These are phyloP conservation scores for Teratosphaeria destructans DNA, from an alignment of 2,329 filamentous ascomycete genomes.

Conservation along the genomic window DNA sequence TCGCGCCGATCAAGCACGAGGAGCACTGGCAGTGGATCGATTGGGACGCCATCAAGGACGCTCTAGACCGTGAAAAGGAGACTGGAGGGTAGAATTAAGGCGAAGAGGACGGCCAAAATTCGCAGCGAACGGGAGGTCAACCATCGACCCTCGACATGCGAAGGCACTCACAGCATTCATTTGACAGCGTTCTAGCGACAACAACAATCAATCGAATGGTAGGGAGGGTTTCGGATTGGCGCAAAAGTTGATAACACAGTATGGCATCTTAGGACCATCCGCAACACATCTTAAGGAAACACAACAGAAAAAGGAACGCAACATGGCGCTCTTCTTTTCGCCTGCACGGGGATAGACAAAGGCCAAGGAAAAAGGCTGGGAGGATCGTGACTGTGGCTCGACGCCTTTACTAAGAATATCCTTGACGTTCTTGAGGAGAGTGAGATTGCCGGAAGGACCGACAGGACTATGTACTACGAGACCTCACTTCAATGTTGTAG, in stretches of 20 bases:
- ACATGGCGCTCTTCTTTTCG: no score
- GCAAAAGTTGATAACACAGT: not conserved
- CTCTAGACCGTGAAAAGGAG: constrained; percentile 3
- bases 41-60: constrained; percentile 12
- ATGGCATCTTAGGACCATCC: constrained; percentile 1
- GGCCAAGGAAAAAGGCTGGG: not conserved
- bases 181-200: not conserved
- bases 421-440: not conserved
- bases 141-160: not conserved
- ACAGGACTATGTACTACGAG: not conserved
- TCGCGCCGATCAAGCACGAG: constrained; percentile 16
- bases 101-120: not conserved
- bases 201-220: not conserved
- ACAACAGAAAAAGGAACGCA: not conserved
- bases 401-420: not conserved
- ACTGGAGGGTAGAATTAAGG: not conserved
- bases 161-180: no score
- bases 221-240: not conserved
- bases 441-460: not conserved
- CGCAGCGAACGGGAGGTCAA: not conserved
- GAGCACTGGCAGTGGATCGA: constrained; percentile 25
- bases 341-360: no score
- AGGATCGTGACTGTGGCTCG: not conserved
- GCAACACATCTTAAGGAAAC: not conserved
- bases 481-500: not conserved